Percentiles rank a stretch among this genome's conserved stretches.
Evolutionary conservation across 495 filamentous ascomycete genomes (phyloP).

Genomic region (Trypethelium eluteriae): DNA sequence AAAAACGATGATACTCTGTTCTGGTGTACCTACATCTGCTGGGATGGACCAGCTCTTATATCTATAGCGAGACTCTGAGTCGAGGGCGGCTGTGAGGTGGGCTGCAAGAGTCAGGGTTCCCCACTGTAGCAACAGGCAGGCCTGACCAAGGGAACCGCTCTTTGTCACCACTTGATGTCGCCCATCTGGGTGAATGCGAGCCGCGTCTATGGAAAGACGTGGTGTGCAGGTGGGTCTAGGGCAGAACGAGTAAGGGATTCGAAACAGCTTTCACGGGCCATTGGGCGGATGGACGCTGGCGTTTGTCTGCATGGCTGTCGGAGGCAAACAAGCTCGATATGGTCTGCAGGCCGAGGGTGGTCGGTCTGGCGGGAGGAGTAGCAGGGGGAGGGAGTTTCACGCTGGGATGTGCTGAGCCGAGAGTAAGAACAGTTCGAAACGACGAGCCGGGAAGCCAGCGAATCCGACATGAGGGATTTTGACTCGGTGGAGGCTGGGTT

Average conservation of each 20-base stretch:
- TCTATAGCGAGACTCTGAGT: neutral
- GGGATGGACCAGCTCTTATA: neutral
- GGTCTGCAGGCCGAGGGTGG: neutral
- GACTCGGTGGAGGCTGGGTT: neutral
- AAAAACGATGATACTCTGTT: neutral
- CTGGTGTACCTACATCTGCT: neutral
- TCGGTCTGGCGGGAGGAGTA: neutral
- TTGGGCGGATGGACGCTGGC: conserved; percentile 6
- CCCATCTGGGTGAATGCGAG: neutral
- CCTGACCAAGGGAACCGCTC: neutral
- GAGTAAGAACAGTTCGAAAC: neutral
- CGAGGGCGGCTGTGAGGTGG: neutral
- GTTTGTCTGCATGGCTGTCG: neutral
- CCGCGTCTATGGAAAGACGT: neutral
- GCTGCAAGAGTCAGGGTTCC: neutral
- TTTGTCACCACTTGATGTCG: neutral
- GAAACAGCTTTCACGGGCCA: neutral
- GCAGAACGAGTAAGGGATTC: neutral
- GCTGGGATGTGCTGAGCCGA: neutral
- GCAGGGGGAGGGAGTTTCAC: neutral
- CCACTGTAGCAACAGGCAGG: neutral
- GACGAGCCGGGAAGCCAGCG: neutral
- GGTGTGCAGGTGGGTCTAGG: neutral
- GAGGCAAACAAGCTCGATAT: neutral
- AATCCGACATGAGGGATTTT: neutral